Conservation (phyloP, 1,284 basidiomycete genomes). For the Pyrrhoderma lamaoense region DNA sequence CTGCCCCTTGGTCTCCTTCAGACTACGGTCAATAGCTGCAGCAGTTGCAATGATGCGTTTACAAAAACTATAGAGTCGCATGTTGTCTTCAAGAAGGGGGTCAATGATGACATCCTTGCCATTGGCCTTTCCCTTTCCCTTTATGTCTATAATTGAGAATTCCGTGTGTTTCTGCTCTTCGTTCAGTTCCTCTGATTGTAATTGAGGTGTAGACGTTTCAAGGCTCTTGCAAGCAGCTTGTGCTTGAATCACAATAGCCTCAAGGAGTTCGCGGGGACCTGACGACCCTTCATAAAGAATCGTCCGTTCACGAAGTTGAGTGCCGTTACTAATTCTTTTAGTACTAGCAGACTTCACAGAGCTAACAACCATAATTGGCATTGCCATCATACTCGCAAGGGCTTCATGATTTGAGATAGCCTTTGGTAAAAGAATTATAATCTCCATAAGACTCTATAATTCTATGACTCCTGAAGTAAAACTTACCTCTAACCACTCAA, state of each 20-base stretch:
- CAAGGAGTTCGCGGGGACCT: conserved; percentile 81
- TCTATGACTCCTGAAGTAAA: conserved; percentile 2
- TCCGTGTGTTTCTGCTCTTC: conserved; percentile 81
- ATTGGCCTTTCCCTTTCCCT: conserved; percentile 55
- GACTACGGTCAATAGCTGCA: conserved; percentile 73
- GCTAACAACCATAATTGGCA: conserved; percentile 84
- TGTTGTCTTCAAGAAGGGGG: conserved; percentile 70
- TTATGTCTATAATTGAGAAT: conserved; percentile 37
- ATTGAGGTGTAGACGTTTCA: conserved; percentile 53
- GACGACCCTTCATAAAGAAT: conserved; percentile 85
- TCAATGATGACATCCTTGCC: too few species aligned
- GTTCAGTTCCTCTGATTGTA: conserved; percentile 56
- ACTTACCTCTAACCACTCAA: conserved; percentile 84
- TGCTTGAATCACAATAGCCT: conserved; percentile 84
- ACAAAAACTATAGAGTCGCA: conserved; percentile 62
- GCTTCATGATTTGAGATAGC: conserved; percentile 87
- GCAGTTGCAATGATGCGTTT: conserved; percentile 74
- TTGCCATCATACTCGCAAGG: conserved; percentile 88
- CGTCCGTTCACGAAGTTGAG: conserved; percentile 61
- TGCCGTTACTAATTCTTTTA: conserved; percentile 39
- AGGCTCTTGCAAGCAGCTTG: conserved; percentile 80
- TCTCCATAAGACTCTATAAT: neutral
- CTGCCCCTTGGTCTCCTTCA: conserved; percentile 80
- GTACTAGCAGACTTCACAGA: conserved; percentile 57
- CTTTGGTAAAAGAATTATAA: conserved; percentile 30